These are phyloP conservation scores for Coniochaeta sp. DNA, from an alignment of 2,329 filamentous ascomycete genomes.

Conservation along the genomic window DNA sequence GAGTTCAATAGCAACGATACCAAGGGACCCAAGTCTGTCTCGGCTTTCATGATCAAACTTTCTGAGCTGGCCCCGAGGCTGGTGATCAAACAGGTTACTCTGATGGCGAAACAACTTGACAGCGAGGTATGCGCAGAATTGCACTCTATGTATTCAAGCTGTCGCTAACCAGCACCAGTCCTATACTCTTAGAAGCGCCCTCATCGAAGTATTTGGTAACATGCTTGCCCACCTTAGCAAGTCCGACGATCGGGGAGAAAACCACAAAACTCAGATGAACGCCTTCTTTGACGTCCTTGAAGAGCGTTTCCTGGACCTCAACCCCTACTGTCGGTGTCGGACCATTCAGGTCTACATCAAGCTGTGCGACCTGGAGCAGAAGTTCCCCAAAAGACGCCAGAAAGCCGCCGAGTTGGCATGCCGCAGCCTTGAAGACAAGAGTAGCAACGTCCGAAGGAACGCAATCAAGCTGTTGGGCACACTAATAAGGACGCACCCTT, in stretches of 20 bases:
- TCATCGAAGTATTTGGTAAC: constrained; percentile 97
- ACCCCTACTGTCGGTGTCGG: constrained; percentile 89
- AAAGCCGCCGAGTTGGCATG: constrained; percentile 80
- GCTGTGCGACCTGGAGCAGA: constrained; percentile 89
- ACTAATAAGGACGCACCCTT: constrained; percentile 89
- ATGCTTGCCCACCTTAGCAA: constrained; percentile 85
- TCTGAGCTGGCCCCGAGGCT: constrained; percentile 86
- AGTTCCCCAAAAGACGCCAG: constrained; percentile 88
- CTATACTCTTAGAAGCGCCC: constrained; percentile 84
- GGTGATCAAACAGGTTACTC: constrained; percentile 96
- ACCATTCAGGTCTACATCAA: constrained; percentile 90
- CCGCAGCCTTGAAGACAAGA: constrained; percentile 91
- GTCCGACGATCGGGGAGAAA: constrained; percentile 84
- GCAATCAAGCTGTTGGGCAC: constrained; percentile 87
- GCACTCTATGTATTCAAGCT: background rate
- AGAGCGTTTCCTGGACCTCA: constrained; percentile 91
- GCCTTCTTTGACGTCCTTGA: constrained; percentile 96
- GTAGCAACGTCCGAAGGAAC: constrained; percentile 91
- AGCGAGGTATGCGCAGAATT: constrained; percentile 58
- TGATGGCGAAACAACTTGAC: constrained; percentile 88
- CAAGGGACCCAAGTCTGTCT: constrained; percentile 92
- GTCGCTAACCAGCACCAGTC: constrained; percentile 45
- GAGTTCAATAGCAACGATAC: constrained; percentile 97
- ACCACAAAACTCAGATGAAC: constrained; percentile 89
- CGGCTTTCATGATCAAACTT: constrained; percentile 84